phyloP scores from a whole-genome alignment of 2,329 filamentous ascomycete species.

The Fusarium sublunatum region DNA sequence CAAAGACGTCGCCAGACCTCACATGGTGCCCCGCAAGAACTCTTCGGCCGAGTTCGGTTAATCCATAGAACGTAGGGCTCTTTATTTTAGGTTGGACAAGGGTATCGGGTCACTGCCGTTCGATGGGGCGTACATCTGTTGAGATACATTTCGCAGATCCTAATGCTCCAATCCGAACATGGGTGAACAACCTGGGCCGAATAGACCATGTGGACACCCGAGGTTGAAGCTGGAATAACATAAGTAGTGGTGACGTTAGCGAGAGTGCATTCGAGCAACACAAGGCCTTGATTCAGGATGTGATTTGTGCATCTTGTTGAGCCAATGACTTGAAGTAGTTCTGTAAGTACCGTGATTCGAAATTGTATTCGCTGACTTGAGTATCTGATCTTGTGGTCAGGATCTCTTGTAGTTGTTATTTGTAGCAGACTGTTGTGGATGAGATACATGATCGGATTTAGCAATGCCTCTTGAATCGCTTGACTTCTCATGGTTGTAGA shows the following conservation, averaged over 20 bases:
- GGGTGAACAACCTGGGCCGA: constrained; percentile 33
- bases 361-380: too few species aligned
- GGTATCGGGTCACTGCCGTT: constrained; percentile 32
- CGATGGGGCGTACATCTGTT: constrained; percentile 50
- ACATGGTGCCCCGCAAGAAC: constrained; percentile 15
- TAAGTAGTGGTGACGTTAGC: constrained; percentile 42
- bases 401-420: too few species aligned
- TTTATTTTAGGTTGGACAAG: constrained; percentile 23
- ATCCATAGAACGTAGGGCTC: constrained; percentile 23
- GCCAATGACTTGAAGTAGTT: constrained; percentile 55
- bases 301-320: constrained; percentile 9
- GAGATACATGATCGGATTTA: too few species aligned
- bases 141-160: constrained; percentile 56
- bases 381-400: too few species aligned
- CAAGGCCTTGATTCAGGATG: neutral
- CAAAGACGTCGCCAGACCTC: neutral
- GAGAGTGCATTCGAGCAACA: constrained; percentile 50
- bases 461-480: too few species aligned
- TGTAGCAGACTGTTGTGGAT: too few species aligned
- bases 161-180: constrained; percentile 39
- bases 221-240: constrained; percentile 51
- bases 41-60: constrained; percentile 19
- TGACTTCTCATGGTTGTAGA: too few species aligned
- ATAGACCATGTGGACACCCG: constrained; percentile 23
- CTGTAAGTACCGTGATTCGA: too few species aligned